These are phyloP conservation scores for Hericium rajendrae DNA, from an alignment of 768 basidiomycete genomes.

Conservation along the genomic window DNA sequence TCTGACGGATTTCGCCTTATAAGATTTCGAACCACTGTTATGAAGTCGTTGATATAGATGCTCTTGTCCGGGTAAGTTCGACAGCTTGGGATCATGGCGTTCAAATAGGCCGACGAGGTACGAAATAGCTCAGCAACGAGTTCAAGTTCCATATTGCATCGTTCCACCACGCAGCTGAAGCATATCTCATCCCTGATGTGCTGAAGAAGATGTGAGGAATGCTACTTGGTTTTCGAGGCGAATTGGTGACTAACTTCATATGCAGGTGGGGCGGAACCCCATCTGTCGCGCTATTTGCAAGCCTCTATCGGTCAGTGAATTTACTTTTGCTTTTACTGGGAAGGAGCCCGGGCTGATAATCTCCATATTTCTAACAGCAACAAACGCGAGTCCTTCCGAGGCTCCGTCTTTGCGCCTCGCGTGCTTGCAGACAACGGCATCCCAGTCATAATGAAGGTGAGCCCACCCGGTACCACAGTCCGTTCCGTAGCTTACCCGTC, in stretches of 20 bases:
- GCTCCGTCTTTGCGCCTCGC: conserved; percentile 72
- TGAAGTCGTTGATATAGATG: conserved; percentile 69
- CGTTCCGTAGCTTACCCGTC: not conserved
- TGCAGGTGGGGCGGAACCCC: conserved; percentile 53
- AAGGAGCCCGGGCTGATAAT: not conserved
- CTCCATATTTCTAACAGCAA: conserved; percentile 27
- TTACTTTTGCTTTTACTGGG: not conserved
- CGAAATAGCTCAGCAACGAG: conserved; percentile 61
- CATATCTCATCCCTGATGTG: conserved; percentile 72
- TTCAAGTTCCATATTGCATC: conserved; percentile 74
- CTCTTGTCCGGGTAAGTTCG: conserved; percentile 49
- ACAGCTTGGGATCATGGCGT: not conserved
- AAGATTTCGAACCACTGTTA: conserved; percentile 62
- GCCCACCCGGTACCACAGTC: not conserved
- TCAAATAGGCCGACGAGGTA: not conserved
- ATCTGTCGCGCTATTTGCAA: conserved; percentile 71
- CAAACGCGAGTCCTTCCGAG: conserved; percentile 76
- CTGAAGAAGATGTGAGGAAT: conserved; percentile 57
- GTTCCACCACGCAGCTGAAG: conserved; percentile 74
- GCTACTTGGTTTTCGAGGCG: not conserved
- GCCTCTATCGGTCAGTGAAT: conserved; percentile 27
- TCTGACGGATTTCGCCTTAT: too few species aligned
- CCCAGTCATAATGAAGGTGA: conserved; percentile 66
- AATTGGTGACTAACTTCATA: not conserved
- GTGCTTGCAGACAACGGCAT: conserved; percentile 62